Percentiles rank a stretch among this genome's conserved stretches.
Evolutionary conservation across 2,329 filamentous ascomycete genomes (phyloP).

Genomic region (Venturia asperata): DNA sequence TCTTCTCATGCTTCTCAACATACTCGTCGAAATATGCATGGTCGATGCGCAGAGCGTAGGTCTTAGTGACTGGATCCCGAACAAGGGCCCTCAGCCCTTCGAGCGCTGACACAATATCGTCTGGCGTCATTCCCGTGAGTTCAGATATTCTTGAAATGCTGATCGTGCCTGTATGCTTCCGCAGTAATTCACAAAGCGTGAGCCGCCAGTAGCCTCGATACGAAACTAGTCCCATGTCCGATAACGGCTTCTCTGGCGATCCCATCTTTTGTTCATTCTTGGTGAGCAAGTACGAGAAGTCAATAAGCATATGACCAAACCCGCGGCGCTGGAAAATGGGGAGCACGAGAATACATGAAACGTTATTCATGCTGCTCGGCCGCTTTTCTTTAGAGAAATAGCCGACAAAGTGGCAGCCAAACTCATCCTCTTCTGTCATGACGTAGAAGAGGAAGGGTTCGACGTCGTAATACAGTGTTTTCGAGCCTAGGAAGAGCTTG

Average conservation of each 20-base stretch:
- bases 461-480: slow-evolving; percentile 96
- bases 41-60: slow-evolving; percentile 85
- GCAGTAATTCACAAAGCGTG: slow-evolving; percentile 75
- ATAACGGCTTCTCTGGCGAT: slow-evolving; percentile 93
- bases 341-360: slow-evolving; percentile 91
- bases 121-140: slow-evolving; percentile 87
- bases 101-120: slow-evolving; percentile 90
- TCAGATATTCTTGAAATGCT: slow-evolving; percentile 65
- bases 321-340: slow-evolving; percentile 96
- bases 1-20: slow-evolving; percentile 80
- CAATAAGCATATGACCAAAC: slow-evolving; percentile 92
- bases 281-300: slow-evolving; percentile 95
- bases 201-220: slow-evolving; percentile 97
- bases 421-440: slow-evolving; percentile 86
- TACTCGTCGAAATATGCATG: slow-evolving; percentile 79
- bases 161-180: slow-evolving; percentile 52
- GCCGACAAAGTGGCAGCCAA: slow-evolving; percentile 94
- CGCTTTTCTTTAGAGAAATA: slow-evolving; percentile 99
- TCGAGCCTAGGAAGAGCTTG: slow-evolving; percentile 96
- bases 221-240: slow-evolving; percentile 94
- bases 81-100: slow-evolving; percentile 86
- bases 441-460: slow-evolving; percentile 97
- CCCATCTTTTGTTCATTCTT: slow-evolving; percentile 89
- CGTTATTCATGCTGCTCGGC: slow-evolving; percentile 89
- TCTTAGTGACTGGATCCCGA: slow-evolving; percentile 77